A percentile compares a stretch with the other conserved stretches of the same genome.
phyloP scores from a whole-genome alignment of 768 basidiomycete species.

The Bullera alba region DNA sequence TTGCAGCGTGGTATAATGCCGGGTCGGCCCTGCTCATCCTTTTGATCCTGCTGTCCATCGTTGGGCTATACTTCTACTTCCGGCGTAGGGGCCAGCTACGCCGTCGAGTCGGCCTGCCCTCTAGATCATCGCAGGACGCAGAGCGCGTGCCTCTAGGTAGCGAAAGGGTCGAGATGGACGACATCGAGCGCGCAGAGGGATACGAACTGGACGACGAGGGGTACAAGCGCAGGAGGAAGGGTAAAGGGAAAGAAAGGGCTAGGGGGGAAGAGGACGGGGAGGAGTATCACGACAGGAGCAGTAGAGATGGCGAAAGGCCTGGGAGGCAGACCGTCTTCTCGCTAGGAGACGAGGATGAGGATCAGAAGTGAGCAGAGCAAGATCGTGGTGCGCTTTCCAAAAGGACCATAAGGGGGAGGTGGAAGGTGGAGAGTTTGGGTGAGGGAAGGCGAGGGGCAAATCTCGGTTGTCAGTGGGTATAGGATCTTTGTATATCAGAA shows the following conservation, averaged over 20 bases:
- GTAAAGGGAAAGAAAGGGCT: slow-evolving; percentile 43
- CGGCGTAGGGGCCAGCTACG: slow-evolving; percentile 51
- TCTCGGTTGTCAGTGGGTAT: neutral
- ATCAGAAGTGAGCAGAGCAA: slow-evolving; percentile 4
- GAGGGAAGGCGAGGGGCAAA: too few species aligned
- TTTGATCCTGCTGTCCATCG: slow-evolving; percentile 59
- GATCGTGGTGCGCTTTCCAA: too few species aligned
- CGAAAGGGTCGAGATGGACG: slow-evolving; percentile 57
- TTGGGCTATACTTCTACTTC: slow-evolving; percentile 75
- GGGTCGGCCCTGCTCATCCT: slow-evolving; percentile 81
- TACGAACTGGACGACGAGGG: slow-evolving; percentile 37
- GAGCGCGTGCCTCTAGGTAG: slow-evolving; percentile 43
- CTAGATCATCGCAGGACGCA: slow-evolving; percentile 16
- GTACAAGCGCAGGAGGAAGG: slow-evolving; percentile 35
- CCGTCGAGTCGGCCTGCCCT: slow-evolving; percentile 21
- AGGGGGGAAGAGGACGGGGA: slow-evolving; percentile 41
- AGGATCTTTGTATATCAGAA: neutral
- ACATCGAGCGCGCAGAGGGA: slow-evolving; percentile 56
- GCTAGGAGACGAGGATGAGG: slow-evolving; percentile 24
- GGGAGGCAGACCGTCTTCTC: slow-evolving; percentile 32
- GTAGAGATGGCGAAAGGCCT: slow-evolving; percentile 49
- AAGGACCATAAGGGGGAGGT: neutral
- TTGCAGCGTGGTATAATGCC: slow-evolving; percentile 83
- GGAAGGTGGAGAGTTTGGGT: neutral
- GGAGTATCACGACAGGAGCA: slow-evolving; percentile 48